Evolutionary conservation across 2,329 filamentous ascomycete species (phyloP).

Genomic region (Epichloe aotearoae): DNA sequence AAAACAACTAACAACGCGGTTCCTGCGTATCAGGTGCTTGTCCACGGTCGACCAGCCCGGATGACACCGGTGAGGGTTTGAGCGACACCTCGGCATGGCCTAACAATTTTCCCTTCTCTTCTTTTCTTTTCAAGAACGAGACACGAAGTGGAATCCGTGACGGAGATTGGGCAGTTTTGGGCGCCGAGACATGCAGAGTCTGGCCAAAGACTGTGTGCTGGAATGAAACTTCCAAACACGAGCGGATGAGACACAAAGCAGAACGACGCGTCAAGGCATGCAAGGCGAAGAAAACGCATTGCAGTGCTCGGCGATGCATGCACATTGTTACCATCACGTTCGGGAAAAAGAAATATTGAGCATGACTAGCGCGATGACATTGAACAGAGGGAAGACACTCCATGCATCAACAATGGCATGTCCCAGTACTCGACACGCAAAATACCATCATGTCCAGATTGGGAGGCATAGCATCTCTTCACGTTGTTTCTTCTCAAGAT

Average conservation of each 20-base stretch:
- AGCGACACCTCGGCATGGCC: background rate
- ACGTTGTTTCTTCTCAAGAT: background rate
- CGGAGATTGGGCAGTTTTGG: background rate
- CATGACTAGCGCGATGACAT: background rate
- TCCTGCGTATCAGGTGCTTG: background rate
- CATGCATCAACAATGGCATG: slow-evolving; percentile 1
- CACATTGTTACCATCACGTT: background rate
- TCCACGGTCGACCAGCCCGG: background rate
- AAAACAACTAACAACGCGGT: background rate
- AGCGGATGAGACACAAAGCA: background rate
- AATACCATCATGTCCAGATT: background rate
- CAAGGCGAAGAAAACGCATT: background rate
- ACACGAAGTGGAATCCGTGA: background rate
- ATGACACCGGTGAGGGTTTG: background rate
- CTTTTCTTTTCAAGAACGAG: too few relatives aligned
- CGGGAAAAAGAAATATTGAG: background rate
- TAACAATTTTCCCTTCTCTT: too few relatives aligned
- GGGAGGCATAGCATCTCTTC: background rate
- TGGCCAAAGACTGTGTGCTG: background rate
- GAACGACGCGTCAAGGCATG: background rate
- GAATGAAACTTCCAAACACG: background rate
- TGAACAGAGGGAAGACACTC: background rate
- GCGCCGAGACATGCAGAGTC: background rate
- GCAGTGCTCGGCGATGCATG: background rate
- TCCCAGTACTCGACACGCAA: background rate